Evolutionary conservation across 306 rosid genomes (phyloP).

Genomic region (Datisca glomerata): DNA sequence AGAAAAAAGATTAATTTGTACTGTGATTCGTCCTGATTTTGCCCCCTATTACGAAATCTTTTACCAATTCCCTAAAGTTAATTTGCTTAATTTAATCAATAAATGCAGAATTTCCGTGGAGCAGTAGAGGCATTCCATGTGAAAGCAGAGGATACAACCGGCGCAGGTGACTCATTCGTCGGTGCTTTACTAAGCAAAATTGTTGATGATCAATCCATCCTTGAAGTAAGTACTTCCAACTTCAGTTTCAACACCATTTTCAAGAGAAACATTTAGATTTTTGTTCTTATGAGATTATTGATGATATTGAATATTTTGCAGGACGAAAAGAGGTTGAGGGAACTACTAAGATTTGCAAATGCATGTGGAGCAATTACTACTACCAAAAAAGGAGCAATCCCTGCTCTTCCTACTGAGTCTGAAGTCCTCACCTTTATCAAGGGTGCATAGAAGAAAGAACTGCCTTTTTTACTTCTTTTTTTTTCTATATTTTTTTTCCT

Average conservation of each 20-base stretch:
- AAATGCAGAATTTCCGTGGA: slow-evolving; percentile 61
- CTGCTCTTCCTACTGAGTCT: slow-evolving; percentile 64
- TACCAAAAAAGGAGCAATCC: slow-evolving; percentile 82
- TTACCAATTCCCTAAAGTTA: too few species aligned
- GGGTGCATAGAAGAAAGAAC: slow-evolving; percentile 16
- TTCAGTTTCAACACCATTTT: neutral
- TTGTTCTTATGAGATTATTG: too few species aligned
- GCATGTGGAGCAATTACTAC: slow-evolving; percentile 96
- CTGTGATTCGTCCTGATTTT: too few species aligned
- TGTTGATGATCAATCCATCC: slow-evolving; percentile 80
- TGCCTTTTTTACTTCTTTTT: neutral
- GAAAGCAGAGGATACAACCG: slow-evolving; percentile 72
- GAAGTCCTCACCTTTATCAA: slow-evolving; percentile 42
- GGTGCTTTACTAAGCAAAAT: slow-evolving; percentile 71
- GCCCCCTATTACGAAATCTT: too few species aligned
- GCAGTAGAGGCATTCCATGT: slow-evolving; percentile 63
- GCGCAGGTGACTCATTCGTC: slow-evolving; percentile 88
- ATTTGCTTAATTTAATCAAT: too few species aligned
- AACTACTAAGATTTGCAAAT: slow-evolving; percentile 51
- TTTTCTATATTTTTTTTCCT: neutral
- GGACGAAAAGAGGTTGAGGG: slow-evolving; percentile 65
- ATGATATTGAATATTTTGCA: too few species aligned
- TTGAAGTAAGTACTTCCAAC: slow-evolving; percentile 33
- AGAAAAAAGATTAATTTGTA: too few species aligned
- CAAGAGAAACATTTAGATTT: too few species aligned